Evolutionary conservation across 2,329 filamentous ascomycete genomes (phyloP), one percentile per base, ranked within the genome.

Genomic region (Plectosphaerella plurivora): DNA sequence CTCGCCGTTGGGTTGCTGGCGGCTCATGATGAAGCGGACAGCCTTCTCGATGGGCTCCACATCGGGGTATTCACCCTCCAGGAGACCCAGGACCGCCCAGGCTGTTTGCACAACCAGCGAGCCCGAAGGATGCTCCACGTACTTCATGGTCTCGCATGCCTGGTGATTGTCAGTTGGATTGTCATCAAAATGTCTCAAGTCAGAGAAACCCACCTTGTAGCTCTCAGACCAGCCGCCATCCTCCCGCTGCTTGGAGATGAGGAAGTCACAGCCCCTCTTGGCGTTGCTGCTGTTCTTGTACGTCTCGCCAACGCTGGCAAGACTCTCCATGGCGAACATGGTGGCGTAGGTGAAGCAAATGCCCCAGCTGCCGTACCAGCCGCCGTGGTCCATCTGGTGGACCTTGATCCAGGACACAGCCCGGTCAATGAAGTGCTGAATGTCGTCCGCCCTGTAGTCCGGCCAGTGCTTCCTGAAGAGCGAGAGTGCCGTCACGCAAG

Each of bases 181-280:
- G 44, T 5, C 59, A 39, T 48, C 41, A 25, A 1, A 15, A 2
- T 46, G 16, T 1, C 22, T 22, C 4, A 6, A 4, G 3, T 15
- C 18, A 28, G 47, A 18, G 20, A 14, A 48, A 60, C 74, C 60
- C 66, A 84, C 84, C 68, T 80, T 83, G 73, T 97, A 99, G 59
- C 88, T 93, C 73, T 99, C 94, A 3, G 93, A 95, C 94, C 94
- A 99, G 12, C 94, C 94, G 11, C 94, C 94, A 61, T 99, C 94
- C 10, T 80, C 79, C 66, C 89, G 85, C 71, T 97, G 94, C 64
- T 89, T 89, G 8, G 86, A 86, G 14, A 97, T 66, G 47, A 99
- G 76, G 70, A 97, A 99, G 4, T 92, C 81, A 63, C 93, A 97
- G 0, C 87, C 94, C 44, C 83, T 82, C 54, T 80, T 83, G 1